Conservation (phyloP, 2,329 filamentous ascomycete genomes). For the Botrytis cinerea region DNA sequence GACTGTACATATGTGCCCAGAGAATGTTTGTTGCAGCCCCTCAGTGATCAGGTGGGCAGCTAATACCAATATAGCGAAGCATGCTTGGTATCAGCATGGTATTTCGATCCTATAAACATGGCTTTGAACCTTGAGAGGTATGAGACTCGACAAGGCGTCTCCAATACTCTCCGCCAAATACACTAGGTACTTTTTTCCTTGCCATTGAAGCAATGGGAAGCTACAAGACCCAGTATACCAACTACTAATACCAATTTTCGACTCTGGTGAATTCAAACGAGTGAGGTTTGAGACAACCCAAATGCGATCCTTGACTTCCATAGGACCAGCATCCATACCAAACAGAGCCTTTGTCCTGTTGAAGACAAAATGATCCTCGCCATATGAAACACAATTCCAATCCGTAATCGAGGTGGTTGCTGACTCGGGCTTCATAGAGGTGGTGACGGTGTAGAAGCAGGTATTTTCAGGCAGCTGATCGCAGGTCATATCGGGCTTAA, state of each 20-base stretch:
- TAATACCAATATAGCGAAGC: not conserved
- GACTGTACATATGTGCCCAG: not conserved
- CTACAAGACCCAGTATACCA: not conserved
- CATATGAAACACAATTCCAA: constrained; percentile 1
- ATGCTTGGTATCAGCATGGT: not conserved
- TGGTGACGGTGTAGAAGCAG: not conserved
- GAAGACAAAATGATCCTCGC: not conserved
- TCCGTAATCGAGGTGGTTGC: constrained; percentile 2
- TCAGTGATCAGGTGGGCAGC: too few relatives aligned
- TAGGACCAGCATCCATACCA: not conserved
- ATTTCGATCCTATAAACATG: not conserved
- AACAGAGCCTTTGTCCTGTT: not conserved
- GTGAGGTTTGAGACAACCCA: not conserved
- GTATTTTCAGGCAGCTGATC: not conserved
- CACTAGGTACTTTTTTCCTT: not conserved
- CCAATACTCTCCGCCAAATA: not conserved
- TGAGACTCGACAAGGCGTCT: not conserved
- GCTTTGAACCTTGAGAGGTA: not conserved
- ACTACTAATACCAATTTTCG: not conserved
- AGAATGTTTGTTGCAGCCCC: not conserved
- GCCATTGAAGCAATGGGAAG: not conserved
- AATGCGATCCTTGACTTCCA: not conserved
- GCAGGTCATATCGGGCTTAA: not conserved
- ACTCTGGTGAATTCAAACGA: not conserved
- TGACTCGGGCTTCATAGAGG: not conserved